Conservation (phyloP, 2,329 filamentous ascomycete species). For the Aspergillus udagawae region DNA sequence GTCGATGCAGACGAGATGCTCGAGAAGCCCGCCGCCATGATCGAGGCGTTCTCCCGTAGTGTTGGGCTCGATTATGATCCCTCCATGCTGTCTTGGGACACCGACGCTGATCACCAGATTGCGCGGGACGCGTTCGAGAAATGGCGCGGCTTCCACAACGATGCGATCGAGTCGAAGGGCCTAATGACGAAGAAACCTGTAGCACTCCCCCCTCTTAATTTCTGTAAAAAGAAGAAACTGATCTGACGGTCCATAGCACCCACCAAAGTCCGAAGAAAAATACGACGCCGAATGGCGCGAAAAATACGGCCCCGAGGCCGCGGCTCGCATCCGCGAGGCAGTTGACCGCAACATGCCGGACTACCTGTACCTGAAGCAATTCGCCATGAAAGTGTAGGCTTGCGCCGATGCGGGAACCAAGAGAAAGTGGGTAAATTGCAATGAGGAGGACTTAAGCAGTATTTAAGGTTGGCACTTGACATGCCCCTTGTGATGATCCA, state of each 20-base stretch:
- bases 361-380: constrained; percentile 64
- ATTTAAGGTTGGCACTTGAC: background rate
- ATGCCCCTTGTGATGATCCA: background rate
- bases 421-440: background rate
- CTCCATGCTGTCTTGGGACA: constrained; percentile 81
- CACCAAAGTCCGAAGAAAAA: constrained; percentile 48
- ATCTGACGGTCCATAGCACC: constrained; percentile 25
- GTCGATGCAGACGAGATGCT: constrained; percentile 93
- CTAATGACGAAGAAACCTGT: constrained; percentile 59
- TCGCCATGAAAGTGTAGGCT: constrained; percentile 51
- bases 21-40: constrained; percentile 71
- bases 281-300: constrained; percentile 57
- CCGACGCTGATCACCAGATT: constrained; percentile 63
- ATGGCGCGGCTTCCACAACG: constrained; percentile 95
- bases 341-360: constrained; percentile 57
- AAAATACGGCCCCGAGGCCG: constrained; percentile 58
- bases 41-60: constrained; percentile 75
- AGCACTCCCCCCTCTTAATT: constrained; percentile 10
- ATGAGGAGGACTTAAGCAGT: constrained; percentile 1
- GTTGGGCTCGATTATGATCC: constrained; percentile 72
- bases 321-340: constrained; percentile 55
- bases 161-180: constrained; percentile 78
- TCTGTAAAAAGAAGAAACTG: constrained; percentile 10
- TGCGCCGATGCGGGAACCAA: too few species aligned
- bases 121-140: constrained; percentile 83